These are phyloP conservation scores for Paramecium biaurelia DNA, from an alignment of 73 alveolate genomes.

Conservation along the genomic window DNA sequence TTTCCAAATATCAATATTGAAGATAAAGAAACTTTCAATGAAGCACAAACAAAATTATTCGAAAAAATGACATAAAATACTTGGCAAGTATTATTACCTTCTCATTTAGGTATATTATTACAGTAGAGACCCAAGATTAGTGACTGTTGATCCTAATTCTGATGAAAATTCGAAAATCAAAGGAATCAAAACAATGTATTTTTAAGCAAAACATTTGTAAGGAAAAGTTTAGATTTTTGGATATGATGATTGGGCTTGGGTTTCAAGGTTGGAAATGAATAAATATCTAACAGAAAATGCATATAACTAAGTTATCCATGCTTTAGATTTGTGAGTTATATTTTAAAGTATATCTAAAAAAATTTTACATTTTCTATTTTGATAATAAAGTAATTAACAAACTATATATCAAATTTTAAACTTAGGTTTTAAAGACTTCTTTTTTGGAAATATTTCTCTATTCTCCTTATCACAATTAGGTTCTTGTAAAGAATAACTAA, in stretches of 20 bases:
- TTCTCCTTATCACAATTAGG: conserved; percentile 11
- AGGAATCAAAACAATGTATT: neutral
- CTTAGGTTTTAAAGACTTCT: neutral
- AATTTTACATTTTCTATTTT: neutral
- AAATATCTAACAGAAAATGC: neutral
- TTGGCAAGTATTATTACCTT: neutral
- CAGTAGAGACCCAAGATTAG: neutral
- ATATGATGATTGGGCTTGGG: conserved; percentile 40
- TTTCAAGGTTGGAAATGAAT: conserved; percentile 12
- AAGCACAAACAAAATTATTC: neutral
- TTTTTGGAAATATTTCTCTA: neutral
- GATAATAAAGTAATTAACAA: neutral
- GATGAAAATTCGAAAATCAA: neutral
- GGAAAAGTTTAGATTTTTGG: conserved; percentile 1
- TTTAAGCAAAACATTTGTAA: neutral
- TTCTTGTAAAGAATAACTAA: neutral
- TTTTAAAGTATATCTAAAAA: neutral
- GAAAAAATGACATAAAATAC: neutral
- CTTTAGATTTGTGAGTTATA: conserved; percentile 28
- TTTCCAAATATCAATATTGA: neutral
- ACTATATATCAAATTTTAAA: neutral
- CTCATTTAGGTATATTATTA: neutral
- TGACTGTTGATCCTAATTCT: neutral
- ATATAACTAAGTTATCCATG: neutral
- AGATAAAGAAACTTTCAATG: neutral